Base-by-base conservation (phyloP, 148 eudicot species). In the Dianthus caryophyllus region DNA sequence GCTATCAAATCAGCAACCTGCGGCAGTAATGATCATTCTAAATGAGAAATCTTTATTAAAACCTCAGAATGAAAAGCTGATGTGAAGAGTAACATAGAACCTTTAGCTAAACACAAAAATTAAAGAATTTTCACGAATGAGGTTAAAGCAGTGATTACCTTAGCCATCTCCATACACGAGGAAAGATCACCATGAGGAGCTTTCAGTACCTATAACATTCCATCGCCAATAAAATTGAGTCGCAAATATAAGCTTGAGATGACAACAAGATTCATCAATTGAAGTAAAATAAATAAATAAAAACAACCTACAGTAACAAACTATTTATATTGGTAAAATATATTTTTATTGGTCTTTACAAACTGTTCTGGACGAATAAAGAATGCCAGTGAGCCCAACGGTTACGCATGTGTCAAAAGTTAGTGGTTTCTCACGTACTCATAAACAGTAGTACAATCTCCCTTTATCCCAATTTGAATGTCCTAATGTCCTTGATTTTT, bases 1-100 rank as follows among this genome's bases (percentile, higher is more conserved):
- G 85, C 89, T 73, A 95, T 83, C 84, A 88, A 81, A 81, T 95
- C 97, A 38, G 99, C 99, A 76, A 90, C 93, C 99, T 95, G 67
- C 59, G 53, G 31, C 47, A 29, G 11, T 53, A 17, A 68, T 22
- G 26, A 22, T n/a, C n/a, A n/a, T n/a, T n/a, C n/a, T n/a, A 24
- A 43, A 52, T 55, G 25, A 50, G 71, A 60, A 46, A 53, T 56
- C 33, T 18, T 21, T 36, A 29, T 18, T 10, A 44, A 41, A 61
- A 49, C 58, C 15, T 22, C 6, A 30, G 25, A 53, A 50, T 1
- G 18, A 14, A 30, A 43, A 65, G 21, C 16, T 36, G 11, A 2
- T 2, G 17, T 9, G 0, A 62, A 21, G 30, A 63, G 0, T 26
- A 0, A 69, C 6, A 66, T 5, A 13, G 21, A 24, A 56, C 31